Conservation (phyloP, 2,329 filamentous ascomycete genomes). For the Xylariaceae sp. region DNA sequence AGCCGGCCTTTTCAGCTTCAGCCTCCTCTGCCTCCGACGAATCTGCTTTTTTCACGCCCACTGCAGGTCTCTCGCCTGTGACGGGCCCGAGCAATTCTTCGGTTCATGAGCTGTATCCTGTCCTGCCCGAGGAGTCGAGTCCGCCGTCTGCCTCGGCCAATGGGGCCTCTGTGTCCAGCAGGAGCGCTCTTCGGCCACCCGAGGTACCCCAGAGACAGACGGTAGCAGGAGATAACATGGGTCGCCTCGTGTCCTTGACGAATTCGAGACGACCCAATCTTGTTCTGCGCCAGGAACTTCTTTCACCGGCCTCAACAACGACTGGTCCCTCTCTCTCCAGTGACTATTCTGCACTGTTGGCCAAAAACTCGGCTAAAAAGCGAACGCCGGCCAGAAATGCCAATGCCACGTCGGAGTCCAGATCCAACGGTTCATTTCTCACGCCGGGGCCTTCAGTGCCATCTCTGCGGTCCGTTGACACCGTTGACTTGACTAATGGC, state of each 20-base stretch:
- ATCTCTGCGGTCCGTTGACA: slow-evolving; percentile 29
- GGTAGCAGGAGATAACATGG: slow-evolving; percentile 36
- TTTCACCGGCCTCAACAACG: slow-evolving; percentile 37
- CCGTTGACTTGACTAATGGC: slow-evolving; percentile 33
- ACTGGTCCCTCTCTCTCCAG: slow-evolving; percentile 31
- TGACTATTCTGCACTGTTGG: slow-evolving; percentile 35
- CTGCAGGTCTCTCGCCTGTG: slow-evolving; percentile 16
- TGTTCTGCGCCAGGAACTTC: slow-evolving; percentile 39
- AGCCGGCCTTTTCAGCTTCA: slow-evolving; percentile 21
- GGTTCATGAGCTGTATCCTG: slow-evolving; percentile 21
- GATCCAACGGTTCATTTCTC: slow-evolving; percentile 22
- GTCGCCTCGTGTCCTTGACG: slow-evolving; percentile 39
- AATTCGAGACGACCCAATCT: slow-evolving; percentile 43
- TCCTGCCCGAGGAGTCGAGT: slow-evolving; percentile 17
- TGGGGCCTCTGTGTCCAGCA: slow-evolving; percentile 21
- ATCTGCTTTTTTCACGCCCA: slow-evolving; percentile 21
- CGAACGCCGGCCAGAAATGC: slow-evolving; percentile 22
- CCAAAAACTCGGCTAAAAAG: slow-evolving; percentile 26
- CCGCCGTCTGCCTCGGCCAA: slow-evolving; percentile 18
- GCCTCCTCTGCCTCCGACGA: slow-evolving; percentile 23
- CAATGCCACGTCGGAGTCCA: slow-evolving; percentile 13
- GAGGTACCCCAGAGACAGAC: slow-evolving; percentile 18
- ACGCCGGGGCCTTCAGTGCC: slow-evolving; percentile 29
- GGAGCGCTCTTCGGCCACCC: slow-evolving; percentile 15
- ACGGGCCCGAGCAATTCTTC: slow-evolving; percentile 18